A percentile compares a stretch with the other conserved stretches of the same genome.
Evolutionary conservation across 75 land plant genomes (phyloP).

Genomic region (Picea glauca): DNA sequence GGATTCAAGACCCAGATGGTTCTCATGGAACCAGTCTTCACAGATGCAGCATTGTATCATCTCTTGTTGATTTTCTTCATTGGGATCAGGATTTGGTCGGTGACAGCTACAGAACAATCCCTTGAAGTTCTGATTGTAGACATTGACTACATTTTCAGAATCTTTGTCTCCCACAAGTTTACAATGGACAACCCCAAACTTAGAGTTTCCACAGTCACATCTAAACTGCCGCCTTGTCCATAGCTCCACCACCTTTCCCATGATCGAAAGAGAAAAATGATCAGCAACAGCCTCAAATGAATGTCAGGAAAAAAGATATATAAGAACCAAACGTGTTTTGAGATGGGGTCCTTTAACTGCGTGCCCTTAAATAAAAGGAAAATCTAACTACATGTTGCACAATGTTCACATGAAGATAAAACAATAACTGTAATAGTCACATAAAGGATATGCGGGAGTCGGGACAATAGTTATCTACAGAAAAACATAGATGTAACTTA

Average conservation of each 20-base stretch:
- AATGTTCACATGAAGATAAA: no score
- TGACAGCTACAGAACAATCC: slow-evolving; percentile 40
- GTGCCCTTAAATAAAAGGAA: no score
- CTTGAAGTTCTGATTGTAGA: slow-evolving; percentile 42
- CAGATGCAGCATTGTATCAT: slow-evolving; percentile 79
- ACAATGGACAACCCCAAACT: slow-evolving; percentile 32
- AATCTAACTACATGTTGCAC: no score
- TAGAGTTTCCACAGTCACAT: slow-evolving; percentile 48
- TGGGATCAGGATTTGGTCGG: slow-evolving; percentile 26
- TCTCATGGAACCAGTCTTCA: slow-evolving; percentile 99
- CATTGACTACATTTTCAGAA: slow-evolving; percentile 22
- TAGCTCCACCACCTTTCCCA: slow-evolving; percentile 35
- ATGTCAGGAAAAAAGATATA: not conserved
- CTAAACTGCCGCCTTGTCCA: slow-evolving; percentile 45
- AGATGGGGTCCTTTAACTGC: no score
- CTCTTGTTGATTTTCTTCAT: slow-evolving; percentile 24
- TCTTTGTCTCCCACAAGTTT: slow-evolving; percentile 38
- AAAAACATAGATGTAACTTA: no score
- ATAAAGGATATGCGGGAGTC: no score
- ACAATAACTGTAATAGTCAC: no score
- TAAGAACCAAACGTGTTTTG: no score
- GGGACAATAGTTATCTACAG: no score
- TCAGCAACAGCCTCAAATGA: not conserved
- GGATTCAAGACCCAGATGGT: slow-evolving; percentile 76
- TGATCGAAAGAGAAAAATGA: not conserved